Evolutionary conservation across 139 green algal species (phyloP).

Genomic region (Chlorella sp.): DNA sequence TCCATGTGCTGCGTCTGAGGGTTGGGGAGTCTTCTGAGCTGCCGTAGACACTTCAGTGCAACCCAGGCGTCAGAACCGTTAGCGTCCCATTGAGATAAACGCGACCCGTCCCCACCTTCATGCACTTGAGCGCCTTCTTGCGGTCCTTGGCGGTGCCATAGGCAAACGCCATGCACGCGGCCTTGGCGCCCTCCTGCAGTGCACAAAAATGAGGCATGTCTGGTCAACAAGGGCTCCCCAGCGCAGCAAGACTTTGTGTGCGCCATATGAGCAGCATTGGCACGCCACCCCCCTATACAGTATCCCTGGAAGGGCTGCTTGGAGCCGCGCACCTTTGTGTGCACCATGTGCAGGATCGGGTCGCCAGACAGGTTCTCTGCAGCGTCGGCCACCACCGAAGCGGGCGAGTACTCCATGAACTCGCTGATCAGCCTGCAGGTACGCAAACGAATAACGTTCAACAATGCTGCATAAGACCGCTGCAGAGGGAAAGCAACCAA

Average conservation of each 20-base stretch:
- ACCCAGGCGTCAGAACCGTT: neutral
- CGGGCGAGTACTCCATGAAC: conserved; percentile 75
- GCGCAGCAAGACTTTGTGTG: neutral
- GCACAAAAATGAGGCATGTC: neutral
- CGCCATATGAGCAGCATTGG: neutral
- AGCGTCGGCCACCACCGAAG: conserved; percentile 72
- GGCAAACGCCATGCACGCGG: conserved; percentile 72
- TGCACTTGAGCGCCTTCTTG: conserved; percentile 81
- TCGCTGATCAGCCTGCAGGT: conserved; percentile 80
- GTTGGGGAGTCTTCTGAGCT: neutral
- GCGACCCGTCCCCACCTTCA: conserved; percentile 64
- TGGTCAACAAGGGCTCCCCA: neutral
- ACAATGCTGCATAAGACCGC: neutral
- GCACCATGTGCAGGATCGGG: conserved; percentile 87
- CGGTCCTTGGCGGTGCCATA: conserved; percentile 83
- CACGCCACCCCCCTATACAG: neutral
- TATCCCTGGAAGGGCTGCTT: too few relatives aligned
- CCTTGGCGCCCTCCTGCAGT: conserved; percentile 72
- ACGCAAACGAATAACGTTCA: too few relatives aligned
- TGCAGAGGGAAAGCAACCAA: neutral
- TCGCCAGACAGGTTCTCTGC: conserved; percentile 77
- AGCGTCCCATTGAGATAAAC: neutral
- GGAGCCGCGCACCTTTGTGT: conserved; percentile 63
- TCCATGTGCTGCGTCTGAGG: neutral
- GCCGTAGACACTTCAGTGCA: neutral